A percentile compares a stretch with the other conserved stretches of the same genome.
These are phyloP conservation scores for Xylaria palmicola DNA, from an alignment of 495 filamentous ascomycete genomes.

Conservation along the genomic window DNA sequence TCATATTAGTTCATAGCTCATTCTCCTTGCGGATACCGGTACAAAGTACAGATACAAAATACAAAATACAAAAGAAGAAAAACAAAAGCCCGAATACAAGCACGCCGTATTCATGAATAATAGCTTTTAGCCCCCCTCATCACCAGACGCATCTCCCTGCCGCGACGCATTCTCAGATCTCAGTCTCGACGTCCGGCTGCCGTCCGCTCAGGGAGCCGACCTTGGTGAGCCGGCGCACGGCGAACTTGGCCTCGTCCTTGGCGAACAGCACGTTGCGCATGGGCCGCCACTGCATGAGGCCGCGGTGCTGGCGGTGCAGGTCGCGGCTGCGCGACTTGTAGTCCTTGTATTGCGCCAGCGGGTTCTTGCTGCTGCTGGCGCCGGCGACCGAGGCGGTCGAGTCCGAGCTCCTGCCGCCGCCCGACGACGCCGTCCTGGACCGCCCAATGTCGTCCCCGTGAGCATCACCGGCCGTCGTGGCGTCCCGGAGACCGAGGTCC, in stretches of 20 bases:
- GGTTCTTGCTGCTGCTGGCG: slow-evolving; percentile 36
- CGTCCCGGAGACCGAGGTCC: slow-evolving; percentile 50
- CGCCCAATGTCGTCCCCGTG: slow-evolving; percentile 16
- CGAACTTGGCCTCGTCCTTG: slow-evolving; percentile 66
- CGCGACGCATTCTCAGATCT: slow-evolving; percentile 31
- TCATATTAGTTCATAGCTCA: slow-evolving; percentile 22
- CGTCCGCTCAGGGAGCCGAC: slow-evolving; percentile 58
- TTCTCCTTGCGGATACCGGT: neutral
- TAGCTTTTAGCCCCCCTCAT: neutral
- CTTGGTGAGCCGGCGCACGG: slow-evolving; percentile 56
- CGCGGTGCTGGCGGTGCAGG: slow-evolving; percentile 66
- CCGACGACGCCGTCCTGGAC: slow-evolving; percentile 20
- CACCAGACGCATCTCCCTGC: neutral
- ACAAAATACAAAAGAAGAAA: neutral
- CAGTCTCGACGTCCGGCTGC: slow-evolving; percentile 71
- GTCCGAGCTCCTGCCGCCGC: slow-evolving; percentile 13
- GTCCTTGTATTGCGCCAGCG: slow-evolving; percentile 47
- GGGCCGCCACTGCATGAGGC: slow-evolving; percentile 76
- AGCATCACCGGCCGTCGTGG: slow-evolving; percentile 17
- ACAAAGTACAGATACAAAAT: neutral
- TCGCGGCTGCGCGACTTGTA: slow-evolving; percentile 55
- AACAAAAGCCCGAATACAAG: neutral
- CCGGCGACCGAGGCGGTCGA: slow-evolving; percentile 20
- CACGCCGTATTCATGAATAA: neutral
- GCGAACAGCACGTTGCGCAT: slow-evolving; percentile 68